Conservation (phyloP, 1,284 basidiomycete species). For the Rhodotorula sp. region DNA sequence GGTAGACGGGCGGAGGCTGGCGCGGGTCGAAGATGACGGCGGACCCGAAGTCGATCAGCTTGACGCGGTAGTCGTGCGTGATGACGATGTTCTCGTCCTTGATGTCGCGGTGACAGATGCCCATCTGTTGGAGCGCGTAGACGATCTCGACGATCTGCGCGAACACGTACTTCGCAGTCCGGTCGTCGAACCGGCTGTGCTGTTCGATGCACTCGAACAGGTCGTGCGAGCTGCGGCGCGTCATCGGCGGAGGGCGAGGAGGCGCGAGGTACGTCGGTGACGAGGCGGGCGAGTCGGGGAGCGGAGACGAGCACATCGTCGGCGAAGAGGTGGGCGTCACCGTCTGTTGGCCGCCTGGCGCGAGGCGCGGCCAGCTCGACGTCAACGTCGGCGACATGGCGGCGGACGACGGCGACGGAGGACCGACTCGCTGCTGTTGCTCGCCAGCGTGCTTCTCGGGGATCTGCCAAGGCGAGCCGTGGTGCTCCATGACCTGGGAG, state of each 20-base stretch:
- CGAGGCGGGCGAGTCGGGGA: conserved; percentile 42
- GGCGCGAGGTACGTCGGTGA: conserved; percentile 21
- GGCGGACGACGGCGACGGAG: conserved; percentile 19
- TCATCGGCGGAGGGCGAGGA: conserved; percentile 56
- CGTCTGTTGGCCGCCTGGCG: background rate
- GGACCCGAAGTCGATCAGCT: conserved; percentile 90
- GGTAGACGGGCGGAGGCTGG: conserved; percentile 57
- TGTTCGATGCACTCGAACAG: conserved; percentile 92
- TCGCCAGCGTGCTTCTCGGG: conserved; percentile 11
- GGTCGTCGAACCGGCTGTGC: conserved; percentile 73
- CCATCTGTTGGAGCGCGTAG: conserved; percentile 68
- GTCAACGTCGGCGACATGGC: conserved; percentile 17
- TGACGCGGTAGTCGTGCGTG: conserved; percentile 58
- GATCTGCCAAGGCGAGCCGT: conserved; percentile 75
- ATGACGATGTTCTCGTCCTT: conserved; percentile 82
- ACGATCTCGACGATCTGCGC: conserved; percentile 83
- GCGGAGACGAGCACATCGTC: conserved; percentile 7
- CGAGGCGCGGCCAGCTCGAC: conserved; percentile 4
- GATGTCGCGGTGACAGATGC: conserved; percentile 85
- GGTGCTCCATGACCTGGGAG: conserved; percentile 78
- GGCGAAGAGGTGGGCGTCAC: conserved; percentile 31
- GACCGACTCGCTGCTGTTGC: conserved; percentile 1
- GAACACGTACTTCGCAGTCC: conserved; percentile 75
- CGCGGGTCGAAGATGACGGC: conserved; percentile 71
- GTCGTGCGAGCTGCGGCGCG: conserved; percentile 77